Percentiles rank a stretch among this genome's conserved stretches.
Conservation (phyloP, 495 filamentous ascomycete species). For the Talaromyces stipitatus region DNA sequence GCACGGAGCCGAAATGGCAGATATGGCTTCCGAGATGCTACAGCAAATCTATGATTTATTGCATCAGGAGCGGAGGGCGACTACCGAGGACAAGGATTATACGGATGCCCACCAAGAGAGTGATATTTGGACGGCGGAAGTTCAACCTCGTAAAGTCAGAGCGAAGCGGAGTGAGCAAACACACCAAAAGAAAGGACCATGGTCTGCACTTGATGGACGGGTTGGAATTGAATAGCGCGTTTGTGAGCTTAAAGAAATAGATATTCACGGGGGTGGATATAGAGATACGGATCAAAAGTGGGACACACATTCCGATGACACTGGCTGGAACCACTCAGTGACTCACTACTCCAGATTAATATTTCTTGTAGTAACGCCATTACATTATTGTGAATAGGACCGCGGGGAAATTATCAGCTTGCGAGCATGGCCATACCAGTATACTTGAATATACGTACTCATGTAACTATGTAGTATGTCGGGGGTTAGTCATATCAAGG, state of each 20-base stretch:
- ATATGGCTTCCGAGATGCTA: constrained; percentile 24
- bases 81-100: constrained; percentile 12
- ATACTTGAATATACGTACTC: no score
- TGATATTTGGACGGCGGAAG: constrained; percentile 33
- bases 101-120: constrained; percentile 10
- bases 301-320: background rate
- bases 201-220: constrained; percentile 28
- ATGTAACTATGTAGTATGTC: no score
- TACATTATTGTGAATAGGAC: background rate
- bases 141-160: constrained; percentile 14
- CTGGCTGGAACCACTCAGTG: background rate
- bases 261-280: no score
- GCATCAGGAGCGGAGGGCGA: constrained; percentile 28
- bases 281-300: background rate
- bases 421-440: no score
- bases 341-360: background rate
- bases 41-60: constrained; percentile 25
- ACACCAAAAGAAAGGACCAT: constrained; percentile 27
- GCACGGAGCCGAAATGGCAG: constrained; percentile 23
- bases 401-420: constrained; percentile 2
- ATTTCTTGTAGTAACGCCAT: background rate
- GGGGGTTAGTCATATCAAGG: no score
- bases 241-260: background rate
- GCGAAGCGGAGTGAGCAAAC: constrained; percentile 13
- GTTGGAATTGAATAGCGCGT: constrained; percentile 18